phyloP scores from a whole-genome alignment of 2,329 filamentous ascomycete species.

The Arthrobotrys sinensis region DNA sequence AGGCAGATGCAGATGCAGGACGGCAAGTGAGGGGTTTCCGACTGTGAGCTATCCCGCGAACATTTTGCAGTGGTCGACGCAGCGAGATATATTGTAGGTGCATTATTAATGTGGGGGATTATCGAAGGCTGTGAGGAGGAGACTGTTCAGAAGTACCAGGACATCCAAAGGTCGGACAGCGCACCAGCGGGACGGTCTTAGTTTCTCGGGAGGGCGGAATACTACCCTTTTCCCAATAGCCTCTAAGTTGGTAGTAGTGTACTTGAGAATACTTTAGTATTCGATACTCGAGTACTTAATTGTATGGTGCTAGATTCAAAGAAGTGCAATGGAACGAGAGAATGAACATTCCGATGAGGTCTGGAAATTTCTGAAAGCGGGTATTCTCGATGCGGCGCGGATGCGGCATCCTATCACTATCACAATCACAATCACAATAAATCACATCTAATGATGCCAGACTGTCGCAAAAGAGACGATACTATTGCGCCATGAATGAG shows the following conservation, averaged over 20 bases:
- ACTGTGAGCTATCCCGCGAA: slow-evolving; percentile 11
- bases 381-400: slow-evolving; percentile 11
- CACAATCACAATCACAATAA: background rate
- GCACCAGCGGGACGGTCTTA: slow-evolving; percentile 9
- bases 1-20: slow-evolving; percentile 13
- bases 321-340: background rate
- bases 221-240: slow-evolving; percentile 8
- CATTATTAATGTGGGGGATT: slow-evolving; percentile 6
- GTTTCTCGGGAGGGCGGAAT: slow-evolving; percentile 1
- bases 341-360: slow-evolving; percentile 8
- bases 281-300: background rate
- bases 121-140: background rate
- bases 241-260: background rate
- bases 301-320: background rate
- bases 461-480: slow-evolving; percentile 24
- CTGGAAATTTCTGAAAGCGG: slow-evolving; percentile 22
- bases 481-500: slow-evolving; percentile 17
- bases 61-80: background rate
- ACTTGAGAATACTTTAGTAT: background rate
- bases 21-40: slow-evolving; percentile 34
- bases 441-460: slow-evolving; percentile 14
- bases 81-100: background rate
- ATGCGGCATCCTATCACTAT: slow-evolving; percentile 30
- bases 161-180: slow-evolving; percentile 6
- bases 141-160: background rate